These are phyloP conservation scores for Dendrobium nobile DNA, from an alignment of 106 monocot species.

Conservation along the genomic window DNA sequence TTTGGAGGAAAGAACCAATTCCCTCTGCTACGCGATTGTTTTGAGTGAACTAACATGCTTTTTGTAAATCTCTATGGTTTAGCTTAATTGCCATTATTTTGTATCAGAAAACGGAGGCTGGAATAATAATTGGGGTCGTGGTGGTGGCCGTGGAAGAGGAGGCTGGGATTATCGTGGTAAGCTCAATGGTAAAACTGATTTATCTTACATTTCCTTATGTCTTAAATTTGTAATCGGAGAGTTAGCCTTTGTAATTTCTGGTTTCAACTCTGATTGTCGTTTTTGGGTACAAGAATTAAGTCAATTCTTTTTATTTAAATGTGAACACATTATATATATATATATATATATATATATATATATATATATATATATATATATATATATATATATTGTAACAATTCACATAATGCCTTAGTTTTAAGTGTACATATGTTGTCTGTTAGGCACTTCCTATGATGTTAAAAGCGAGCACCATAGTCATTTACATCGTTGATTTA, in stretches of 20 bases:
- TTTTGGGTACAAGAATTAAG: background rate
- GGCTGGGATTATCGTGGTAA: conserved; percentile 59
- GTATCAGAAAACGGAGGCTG: conserved; percentile 67
- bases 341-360: too few relatives aligned
- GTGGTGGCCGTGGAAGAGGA: conserved; percentile 60
- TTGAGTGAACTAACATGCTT: background rate
- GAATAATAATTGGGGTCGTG: conserved; percentile 43
- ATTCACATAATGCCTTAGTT: background rate
- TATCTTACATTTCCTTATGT: background rate
- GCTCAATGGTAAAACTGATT: background rate
- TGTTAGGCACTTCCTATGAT: background rate
- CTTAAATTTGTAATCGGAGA: background rate
- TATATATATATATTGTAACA: too few relatives aligned
- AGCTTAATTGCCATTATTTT: background rate
- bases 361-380: too few relatives aligned
- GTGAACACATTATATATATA: too few relatives aligned
- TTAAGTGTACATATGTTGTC: background rate
- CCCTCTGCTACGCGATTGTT: background rate
- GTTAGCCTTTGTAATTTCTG: background rate
- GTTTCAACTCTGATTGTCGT: background rate
- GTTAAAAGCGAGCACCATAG: background rate
- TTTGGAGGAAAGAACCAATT: background rate
- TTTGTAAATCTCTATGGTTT: background rate
- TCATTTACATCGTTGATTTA: too few relatives aligned
- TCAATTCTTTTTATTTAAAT: background rate